Conservation (phyloP, 2,329 filamentous ascomycete genomes). For the Penicillium aurantiogriseum region DNA sequence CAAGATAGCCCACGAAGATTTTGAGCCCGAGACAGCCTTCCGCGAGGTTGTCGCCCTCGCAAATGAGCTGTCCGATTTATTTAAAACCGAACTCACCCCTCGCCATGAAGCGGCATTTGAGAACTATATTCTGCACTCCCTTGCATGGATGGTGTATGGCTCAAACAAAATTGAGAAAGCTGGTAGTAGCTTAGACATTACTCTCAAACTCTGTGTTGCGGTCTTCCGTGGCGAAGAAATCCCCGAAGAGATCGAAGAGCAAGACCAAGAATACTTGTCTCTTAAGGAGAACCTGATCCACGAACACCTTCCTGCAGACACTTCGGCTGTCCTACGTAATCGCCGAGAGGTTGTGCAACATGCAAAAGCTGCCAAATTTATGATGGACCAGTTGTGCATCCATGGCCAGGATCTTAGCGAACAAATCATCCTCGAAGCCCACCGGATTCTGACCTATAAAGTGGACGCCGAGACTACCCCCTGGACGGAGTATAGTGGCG, state of each 20-base stretch:
- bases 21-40: not conserved
- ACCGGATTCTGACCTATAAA: constrained; percentile 1
- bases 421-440: constrained; percentile 2
- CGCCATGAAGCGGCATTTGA: not conserved
- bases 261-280: not conserved
- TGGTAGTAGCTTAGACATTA: not conserved
- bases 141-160: not conserved
- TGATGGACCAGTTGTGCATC: not conserved
- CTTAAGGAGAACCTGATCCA: not conserved
- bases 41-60: not conserved
- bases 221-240: not conserved
- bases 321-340: not conserved
- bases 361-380: not conserved
- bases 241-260: constrained; percentile 1
- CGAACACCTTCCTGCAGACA: not conserved
- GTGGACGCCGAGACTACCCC: not conserved
- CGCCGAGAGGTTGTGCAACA: constrained; percentile 4
- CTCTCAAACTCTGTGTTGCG: not conserved
- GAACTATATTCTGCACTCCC: not conserved
- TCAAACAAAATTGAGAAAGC: not conserved
- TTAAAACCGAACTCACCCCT: not conserved
- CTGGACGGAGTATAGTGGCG: constrained; percentile 5
- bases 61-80: not conserved
- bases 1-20: not conserved
- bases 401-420: constrained; percentile 2